Percentiles rank a stretch among this genome's conserved stretches.
These are phyloP conservation scores for Phaeophleospora eucalypticola DNA, from an alignment of 2,329 filamentous ascomycete species.

Conservation along the genomic window DNA sequence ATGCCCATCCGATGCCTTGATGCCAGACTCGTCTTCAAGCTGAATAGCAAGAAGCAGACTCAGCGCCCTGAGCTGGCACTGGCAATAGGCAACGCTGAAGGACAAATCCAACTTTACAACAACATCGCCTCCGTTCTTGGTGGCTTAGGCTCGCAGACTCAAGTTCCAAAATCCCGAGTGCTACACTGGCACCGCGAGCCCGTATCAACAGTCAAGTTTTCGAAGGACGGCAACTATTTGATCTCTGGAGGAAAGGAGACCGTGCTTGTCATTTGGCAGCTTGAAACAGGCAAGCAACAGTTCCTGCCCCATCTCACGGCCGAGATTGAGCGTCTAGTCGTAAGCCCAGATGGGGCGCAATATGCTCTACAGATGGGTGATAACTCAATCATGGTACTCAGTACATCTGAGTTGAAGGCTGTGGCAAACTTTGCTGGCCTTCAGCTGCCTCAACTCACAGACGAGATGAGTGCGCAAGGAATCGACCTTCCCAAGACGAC, in stretches of 20 bases:
- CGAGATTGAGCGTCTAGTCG: conserved; percentile 75
- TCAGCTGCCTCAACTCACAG: conserved; percentile 47
- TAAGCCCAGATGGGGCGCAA: conserved; percentile 73
- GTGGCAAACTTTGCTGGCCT: conserved; percentile 80
- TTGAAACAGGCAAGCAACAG: conserved; percentile 78
- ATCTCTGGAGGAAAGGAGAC: conserved; percentile 91
- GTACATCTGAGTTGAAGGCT: conserved; percentile 82
- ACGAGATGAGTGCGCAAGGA: conserved; percentile 8
- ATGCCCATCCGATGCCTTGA: conserved; percentile 67
- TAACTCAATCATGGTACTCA: conserved; percentile 86
- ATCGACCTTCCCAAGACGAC: conserved; percentile 21
- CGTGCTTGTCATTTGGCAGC: conserved; percentile 85
- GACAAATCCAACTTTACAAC: conserved; percentile 76
- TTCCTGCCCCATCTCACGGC: conserved; percentile 87
- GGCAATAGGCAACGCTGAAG: conserved; percentile 70
- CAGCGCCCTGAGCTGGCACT: conserved; percentile 58
- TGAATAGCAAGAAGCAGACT: conserved; percentile 30
- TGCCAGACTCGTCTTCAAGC: conserved; percentile 40
- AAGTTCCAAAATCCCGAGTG: conserved; percentile 53
- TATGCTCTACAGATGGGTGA: conserved; percentile 85
- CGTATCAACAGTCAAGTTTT: conserved; percentile 86
- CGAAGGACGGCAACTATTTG: conserved; percentile 90
- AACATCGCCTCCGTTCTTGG: conserved; percentile 27
- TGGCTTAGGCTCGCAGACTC: conserved; percentile 16
- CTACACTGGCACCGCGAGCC: conserved; percentile 88